Percentiles rank a stretch among this genome's conserved stretches.
Evolutionary conservation across 2,329 filamentous ascomycete genomes (phyloP).

Genomic region (Aurifilum marmelostoma): DNA sequence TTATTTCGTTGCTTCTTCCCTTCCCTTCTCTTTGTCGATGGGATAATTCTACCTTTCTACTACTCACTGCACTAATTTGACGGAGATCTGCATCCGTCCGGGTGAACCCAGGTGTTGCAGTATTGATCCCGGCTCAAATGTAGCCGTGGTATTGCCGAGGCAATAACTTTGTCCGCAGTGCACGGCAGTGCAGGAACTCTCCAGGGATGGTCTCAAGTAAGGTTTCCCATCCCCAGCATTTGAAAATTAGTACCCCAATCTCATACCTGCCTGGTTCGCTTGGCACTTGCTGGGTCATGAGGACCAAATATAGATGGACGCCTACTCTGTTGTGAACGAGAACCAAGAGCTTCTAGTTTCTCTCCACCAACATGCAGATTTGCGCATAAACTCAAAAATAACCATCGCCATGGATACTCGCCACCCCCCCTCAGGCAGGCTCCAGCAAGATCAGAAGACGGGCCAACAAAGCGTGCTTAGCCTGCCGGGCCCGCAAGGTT

Average conservation of each 20-base stretch:
- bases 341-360: not conserved
- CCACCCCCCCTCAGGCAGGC: not conserved
- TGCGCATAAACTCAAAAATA: not conserved
- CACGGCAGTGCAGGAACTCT: not conserved
- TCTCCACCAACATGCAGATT: not conserved
- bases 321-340: not conserved
- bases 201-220: slow-evolving; percentile 1
- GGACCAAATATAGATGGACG: not conserved
- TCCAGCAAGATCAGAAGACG: slow-evolving; percentile 46
- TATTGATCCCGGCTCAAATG: not conserved
- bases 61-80: not conserved
- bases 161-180: not conserved
- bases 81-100: not conserved
- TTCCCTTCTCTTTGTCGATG: too few species aligned
- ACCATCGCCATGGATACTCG: slow-evolving; percentile 12
- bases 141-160: not conserved
- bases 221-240: not conserved
- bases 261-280: not conserved
- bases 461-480: slow-evolving; percentile 54
- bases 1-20: too few species aligned
- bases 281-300: not conserved
- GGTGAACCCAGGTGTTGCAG: not conserved
- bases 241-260: not conserved
- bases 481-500: slow-evolving; percentile 55
- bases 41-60: not conserved